These are phyloP conservation scores for Mycena chlorophos DNA, from an alignment of 768 basidiomycete species.

Conservation along the genomic window DNA sequence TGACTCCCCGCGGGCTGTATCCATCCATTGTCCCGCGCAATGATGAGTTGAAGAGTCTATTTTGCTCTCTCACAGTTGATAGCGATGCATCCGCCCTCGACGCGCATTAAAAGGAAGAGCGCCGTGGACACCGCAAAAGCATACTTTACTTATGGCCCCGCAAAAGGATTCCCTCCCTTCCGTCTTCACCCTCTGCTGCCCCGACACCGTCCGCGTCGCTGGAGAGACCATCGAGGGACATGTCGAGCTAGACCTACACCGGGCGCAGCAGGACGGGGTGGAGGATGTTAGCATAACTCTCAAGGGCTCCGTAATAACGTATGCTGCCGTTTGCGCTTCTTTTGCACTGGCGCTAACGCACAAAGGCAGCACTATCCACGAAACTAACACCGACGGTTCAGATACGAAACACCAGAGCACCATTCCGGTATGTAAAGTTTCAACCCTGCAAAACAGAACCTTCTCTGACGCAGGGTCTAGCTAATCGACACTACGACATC, in stretches of 20 bases:
- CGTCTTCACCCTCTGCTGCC: slow-evolving; percentile 12
- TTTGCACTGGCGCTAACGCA: background rate
- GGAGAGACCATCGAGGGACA: slow-evolving; percentile 14
- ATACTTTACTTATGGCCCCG: slow-evolving; percentile 10
- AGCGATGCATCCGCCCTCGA: background rate
- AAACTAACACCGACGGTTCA: slow-evolving; percentile 13
- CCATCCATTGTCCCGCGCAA: background rate
- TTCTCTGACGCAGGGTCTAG: slow-evolving; percentile 9
- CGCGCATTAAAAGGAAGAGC: background rate
- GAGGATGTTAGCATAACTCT: slow-evolving; percentile 11
- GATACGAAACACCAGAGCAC: slow-evolving; percentile 8
- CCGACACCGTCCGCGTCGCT: slow-evolving; percentile 10
- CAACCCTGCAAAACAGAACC: slow-evolving; percentile 1
- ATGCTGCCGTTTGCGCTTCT: background rate
- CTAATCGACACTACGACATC: slow-evolving; percentile 10
- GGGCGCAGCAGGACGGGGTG: slow-evolving; percentile 15
- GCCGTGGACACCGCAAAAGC: background rate
- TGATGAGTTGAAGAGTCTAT: background rate
- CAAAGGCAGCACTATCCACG: slow-evolving; percentile 5
- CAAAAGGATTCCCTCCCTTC: background rate
- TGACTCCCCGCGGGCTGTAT: background rate
- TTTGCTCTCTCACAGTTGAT: no score
- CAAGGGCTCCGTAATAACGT: slow-evolving; percentile 15
- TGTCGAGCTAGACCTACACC: slow-evolving; percentile 13
- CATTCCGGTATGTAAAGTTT: slow-evolving; percentile 3